phyloP scores from a whole-genome alignment of 1,284 basidiomycete genomes.

The Melampsora americana region DNA sequence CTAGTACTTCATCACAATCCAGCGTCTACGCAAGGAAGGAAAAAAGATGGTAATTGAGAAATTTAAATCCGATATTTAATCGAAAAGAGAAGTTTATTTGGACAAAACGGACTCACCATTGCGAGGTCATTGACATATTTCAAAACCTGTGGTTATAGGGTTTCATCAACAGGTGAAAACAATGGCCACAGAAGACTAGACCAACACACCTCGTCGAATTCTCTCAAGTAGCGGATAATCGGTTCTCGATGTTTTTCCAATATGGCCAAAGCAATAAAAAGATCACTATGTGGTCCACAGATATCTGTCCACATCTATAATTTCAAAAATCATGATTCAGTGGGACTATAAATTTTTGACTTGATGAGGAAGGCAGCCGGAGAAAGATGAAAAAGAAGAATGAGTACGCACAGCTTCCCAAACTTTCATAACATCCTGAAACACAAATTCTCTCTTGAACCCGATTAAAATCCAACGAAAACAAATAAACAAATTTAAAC shows the following conservation, averaged over 20 bases:
- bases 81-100: neutral
- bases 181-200: neutral
- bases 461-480: conserved; percentile 67
- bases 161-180: neutral
- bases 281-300: conserved; percentile 79
- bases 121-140: conserved; percentile 58
- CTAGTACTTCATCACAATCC: conserved; percentile 39
- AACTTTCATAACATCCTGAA: conserved; percentile 65
- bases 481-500: conserved; percentile 94
- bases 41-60: neutral
- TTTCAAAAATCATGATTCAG: conserved; percentile 4
- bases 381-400: neutral
- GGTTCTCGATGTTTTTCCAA: conserved; percentile 90
- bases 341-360: neutral
- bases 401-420: conserved; percentile 67
- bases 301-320: conserved; percentile 82
- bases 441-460: conserved; percentile 28
- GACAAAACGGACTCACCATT: conserved; percentile 16
- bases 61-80: neutral
- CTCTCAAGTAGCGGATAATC: conserved; percentile 84
- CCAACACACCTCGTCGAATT: conserved; percentile 59
- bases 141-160: conserved; percentile 66
- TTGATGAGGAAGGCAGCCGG: no score
- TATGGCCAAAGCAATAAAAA: conserved; percentile 89
- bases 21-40: conserved; percentile 13